Percentiles rank a stretch among this genome's conserved stretches.
Evolutionary conservation across 2,329 filamentous ascomycete genomes (phyloP).

Genomic region (Paecilomyces fulvus): DNA sequence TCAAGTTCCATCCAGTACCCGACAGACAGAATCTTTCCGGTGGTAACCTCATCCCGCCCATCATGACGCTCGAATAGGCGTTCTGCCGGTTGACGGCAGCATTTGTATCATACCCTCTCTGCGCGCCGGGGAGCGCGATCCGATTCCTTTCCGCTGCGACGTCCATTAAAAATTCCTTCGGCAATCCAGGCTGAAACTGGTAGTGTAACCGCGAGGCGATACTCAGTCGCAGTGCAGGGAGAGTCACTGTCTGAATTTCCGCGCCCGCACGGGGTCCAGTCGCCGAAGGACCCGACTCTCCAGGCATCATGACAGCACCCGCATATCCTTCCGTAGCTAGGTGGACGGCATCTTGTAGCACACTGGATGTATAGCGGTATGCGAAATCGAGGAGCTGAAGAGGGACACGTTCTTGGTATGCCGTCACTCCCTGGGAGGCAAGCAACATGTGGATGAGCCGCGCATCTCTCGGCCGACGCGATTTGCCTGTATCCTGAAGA

Average conservation of each 20-base stretch:
- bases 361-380: slow-evolving; percentile 46
- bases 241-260: slow-evolving; percentile 45
- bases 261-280: slow-evolving; percentile 26
- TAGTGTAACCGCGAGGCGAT: slow-evolving; percentile 53
- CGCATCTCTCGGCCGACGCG: slow-evolving; percentile 41
- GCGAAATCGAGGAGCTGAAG: slow-evolving; percentile 46
- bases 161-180: slow-evolving; percentile 55
- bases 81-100: slow-evolving; percentile 14
- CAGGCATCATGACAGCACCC: slow-evolving; percentile 22
- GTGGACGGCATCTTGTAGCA: slow-evolving; percentile 45
- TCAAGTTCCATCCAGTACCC: slow-evolving; percentile 48
- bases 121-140: slow-evolving; percentile 46
- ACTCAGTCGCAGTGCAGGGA: slow-evolving; percentile 51
- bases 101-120: slow-evolving; percentile 38
- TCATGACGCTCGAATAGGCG: slow-evolving; percentile 25
- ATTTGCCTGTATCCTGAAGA: slow-evolving; percentile 38
- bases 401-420: slow-evolving; percentile 46
- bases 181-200: slow-evolving; percentile 50
- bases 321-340: slow-evolving; percentile 44
- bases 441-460: slow-evolving; percentile 45
- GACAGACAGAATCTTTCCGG: slow-evolving; percentile 55
- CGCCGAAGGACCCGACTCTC: slow-evolving; percentile 18
- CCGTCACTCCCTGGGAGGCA: slow-evolving; percentile 39
- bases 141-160: slow-evolving; percentile 49
- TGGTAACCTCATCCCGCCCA: slow-evolving; percentile 50